A percentile compares a stretch with the other conserved stretches of the same genome.
phyloP scores from a whole-genome alignment of 1,284 basidiomycete species.

The Peniophora sp. region DNA sequence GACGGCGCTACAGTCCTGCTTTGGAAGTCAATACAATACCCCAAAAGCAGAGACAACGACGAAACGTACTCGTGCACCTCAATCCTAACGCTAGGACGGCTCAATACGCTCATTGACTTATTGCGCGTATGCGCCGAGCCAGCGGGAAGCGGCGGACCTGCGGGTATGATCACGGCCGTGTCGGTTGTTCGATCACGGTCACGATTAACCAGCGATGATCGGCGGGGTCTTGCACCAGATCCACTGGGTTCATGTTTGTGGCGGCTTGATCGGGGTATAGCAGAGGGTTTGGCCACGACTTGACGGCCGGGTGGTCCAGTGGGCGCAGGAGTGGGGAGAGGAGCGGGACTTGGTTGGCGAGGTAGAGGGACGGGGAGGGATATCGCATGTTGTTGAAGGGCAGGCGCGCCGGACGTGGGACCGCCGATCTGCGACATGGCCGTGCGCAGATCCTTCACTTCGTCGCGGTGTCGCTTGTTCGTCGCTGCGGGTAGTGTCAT shows the following conservation, averaged over 20 bases:
- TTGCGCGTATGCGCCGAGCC: slow-evolving; percentile 10
- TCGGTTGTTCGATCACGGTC: not conserved
- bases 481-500: slow-evolving; percentile 5
- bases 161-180: not conserved
- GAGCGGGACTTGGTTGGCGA: slow-evolving; percentile 2
- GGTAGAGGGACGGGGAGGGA: not conserved
- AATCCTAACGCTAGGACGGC: slow-evolving; percentile 14
- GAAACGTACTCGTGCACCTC: slow-evolving; percentile 12
- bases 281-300: not conserved
- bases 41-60: not conserved
- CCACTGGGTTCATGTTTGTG: not conserved
- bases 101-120: slow-evolving; percentile 9
- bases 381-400: not conserved
- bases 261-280: not conserved
- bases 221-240: not conserved
- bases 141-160: slow-evolving; percentile 4
- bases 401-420: slow-evolving; percentile 1
- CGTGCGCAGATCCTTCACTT: slow-evolving; percentile 8
- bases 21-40: not conserved
- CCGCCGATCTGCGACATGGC: slow-evolving; percentile 9
- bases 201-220: not conserved
- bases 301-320: slow-evolving; percentile 3
- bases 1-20: not conserved
- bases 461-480: slow-evolving; percentile 11
- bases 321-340: slow-evolving; percentile 6